Conservation (phyloP, 2,329 filamentous ascomycete genomes). For the Aspergillus alliaceus region DNA sequence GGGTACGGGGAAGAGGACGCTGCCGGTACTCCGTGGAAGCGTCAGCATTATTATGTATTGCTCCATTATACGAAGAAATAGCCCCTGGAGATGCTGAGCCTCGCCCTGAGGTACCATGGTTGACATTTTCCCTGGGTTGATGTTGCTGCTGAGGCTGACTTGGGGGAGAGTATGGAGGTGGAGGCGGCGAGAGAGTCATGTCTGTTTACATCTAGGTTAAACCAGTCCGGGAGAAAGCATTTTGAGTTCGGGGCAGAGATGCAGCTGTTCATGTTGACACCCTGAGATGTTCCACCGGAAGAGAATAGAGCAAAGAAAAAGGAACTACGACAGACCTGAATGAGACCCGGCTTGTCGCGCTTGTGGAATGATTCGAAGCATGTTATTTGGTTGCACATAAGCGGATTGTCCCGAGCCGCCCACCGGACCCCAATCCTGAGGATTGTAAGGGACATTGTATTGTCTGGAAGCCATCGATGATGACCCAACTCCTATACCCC, state of each 20-base stretch:
- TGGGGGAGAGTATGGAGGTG: constrained; percentile 42
- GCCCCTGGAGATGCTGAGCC: constrained; percentile 20
- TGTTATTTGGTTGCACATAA: constrained; percentile 30
- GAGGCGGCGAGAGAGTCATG: constrained; percentile 33
- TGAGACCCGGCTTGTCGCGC: constrained; percentile 27
- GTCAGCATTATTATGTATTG: constrained; percentile 19
- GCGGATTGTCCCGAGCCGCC: constrained; percentile 27
- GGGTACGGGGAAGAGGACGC: constrained; percentile 26
- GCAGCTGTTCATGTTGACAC: background rate
- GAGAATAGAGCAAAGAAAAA: background rate
- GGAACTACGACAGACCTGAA: constrained; percentile 29
- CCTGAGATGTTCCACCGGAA: background rate
- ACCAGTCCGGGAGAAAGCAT: background rate
- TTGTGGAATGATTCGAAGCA: constrained; percentile 28
- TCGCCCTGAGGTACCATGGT: constrained; percentile 10
- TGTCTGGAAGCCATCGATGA: constrained; percentile 47
- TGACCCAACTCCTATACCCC: constrained; percentile 34
- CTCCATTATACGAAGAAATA: constrained; percentile 17
- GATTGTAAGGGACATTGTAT: constrained; percentile 50
- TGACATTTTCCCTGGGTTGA: constrained; percentile 16
- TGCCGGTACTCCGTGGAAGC: constrained; percentile 25
- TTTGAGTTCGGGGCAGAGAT: background rate
- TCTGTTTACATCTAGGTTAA: constrained; percentile 22
- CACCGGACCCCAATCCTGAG: constrained; percentile 50
- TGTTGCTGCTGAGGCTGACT: constrained; percentile 23